Base-by-base conservation (phyloP, 768 basidiomycete species). In the Kondoa malvinella region DNA sequence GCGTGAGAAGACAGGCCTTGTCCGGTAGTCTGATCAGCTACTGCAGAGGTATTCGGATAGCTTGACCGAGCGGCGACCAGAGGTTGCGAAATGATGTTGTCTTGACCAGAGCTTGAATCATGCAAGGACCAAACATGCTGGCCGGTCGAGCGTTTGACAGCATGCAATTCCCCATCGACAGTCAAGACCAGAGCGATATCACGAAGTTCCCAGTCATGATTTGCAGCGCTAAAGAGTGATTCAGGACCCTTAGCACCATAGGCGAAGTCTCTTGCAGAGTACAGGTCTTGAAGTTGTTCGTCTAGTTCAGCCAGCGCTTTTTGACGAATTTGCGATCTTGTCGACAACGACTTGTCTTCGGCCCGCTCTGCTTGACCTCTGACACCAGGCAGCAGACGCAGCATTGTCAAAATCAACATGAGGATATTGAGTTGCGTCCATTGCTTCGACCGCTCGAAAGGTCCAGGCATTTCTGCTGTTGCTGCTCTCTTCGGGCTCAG, bases 141-240 rank as follows among this genome's bases (percentile, higher is more conserved):
- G 0, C 94, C 94, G 0, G 86, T 86, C 0, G 86, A 85, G 69
- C 94, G 81, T 74, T 94, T 91, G 71, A 97, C 81, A 0, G 91
- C 95, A 79, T 96, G 92, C 34, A 99, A 85, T 68, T 86, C 89
- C 29, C 94, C 94, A 78, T 97, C 92, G 30, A 99, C 85, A 4
- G 91, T 91, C 0, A 92, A 89, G 14, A 94, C 83, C 21, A 99
- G 83, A 30, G 95, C 87, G 66, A 88, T 50, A 50, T 50, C 40
- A 8, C 40, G 8, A 8, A 50, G 21, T 21, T 50, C 40, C 40
- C 40, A 50, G 40, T 50, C 40, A 21, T 50, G 40, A 50, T 50
- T 50, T 21, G 40, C 8, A 21, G 40, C 40, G 21, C 21, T 8
- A 21, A 50, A 50, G 12, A 50, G 12, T 8, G 40, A 21, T 50